Conservation (phyloP, 805 yeast species). For the Metschnikowia lochheadii region DNA sequence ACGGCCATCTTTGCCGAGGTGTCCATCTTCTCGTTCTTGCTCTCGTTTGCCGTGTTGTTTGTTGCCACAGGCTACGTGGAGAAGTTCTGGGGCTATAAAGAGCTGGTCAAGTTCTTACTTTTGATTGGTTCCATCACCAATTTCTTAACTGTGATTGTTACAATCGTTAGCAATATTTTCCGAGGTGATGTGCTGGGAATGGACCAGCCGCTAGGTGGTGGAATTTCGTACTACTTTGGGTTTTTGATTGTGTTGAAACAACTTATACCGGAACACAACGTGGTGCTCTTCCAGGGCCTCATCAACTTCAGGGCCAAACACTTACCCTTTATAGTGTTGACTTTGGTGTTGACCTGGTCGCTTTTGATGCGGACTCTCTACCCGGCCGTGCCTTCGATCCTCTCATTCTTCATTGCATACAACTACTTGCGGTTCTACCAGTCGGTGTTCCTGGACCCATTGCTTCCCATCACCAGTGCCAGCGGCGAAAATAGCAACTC, state of each 20-base stretch:
- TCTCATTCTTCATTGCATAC: constrained; percentile 69
- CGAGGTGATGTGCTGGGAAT: constrained; percentile 35
- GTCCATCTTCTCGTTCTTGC: constrained; percentile 41
- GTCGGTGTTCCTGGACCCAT: constrained; percentile 48
- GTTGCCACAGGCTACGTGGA: constrained; percentile 46
- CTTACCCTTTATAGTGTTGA: constrained; percentile 47
- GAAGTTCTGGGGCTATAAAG: constrained; percentile 47
- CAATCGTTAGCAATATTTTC: constrained; percentile 34
- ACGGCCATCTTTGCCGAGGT: constrained; percentile 65
- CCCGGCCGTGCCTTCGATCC: constrained; percentile 53
- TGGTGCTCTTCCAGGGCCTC: constrained; percentile 43
- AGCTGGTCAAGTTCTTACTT: constrained; percentile 47
- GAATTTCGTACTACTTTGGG: constrained; percentile 49
- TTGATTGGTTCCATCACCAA: constrained; percentile 58
- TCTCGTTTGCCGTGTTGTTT: constrained; percentile 35
- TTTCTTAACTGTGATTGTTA: constrained; percentile 43
- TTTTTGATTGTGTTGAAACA: constrained; percentile 56
- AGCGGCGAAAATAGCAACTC: constrained; percentile 23
- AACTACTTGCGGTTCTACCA: constrained; percentile 76
- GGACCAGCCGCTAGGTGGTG: constrained; percentile 48
- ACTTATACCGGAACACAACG: constrained; percentile 54
- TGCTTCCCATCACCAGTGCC: constrained; percentile 45
- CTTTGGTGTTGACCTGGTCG: constrained; percentile 35
- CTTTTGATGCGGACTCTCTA: constrained; percentile 31
- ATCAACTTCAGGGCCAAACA: constrained; percentile 55